Base-by-base conservation (phyloP, 2,329 filamentous ascomycete genomes). In the Sporothrix luriei region DNA sequence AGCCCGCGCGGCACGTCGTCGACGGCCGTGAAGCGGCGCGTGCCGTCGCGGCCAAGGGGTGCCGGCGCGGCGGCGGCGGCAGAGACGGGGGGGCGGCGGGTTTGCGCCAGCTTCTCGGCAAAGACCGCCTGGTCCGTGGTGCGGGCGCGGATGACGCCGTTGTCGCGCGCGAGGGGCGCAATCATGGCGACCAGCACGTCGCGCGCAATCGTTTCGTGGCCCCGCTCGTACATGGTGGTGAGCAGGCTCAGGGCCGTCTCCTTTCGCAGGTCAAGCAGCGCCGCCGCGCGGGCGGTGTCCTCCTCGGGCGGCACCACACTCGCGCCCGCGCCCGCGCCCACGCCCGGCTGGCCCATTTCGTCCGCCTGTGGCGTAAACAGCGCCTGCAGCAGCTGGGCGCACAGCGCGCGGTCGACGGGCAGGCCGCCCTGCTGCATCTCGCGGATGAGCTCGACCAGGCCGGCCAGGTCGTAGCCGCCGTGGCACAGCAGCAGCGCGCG, bases 131-230 rank as follows among this genome's bases (percentile, higher is more conserved):
- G 11, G 46, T 26, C 62, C 9, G 6, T 9, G 9, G 13, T 14
- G 62, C 14, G 10, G 46, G 0, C 73, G 9, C 33, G 10, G 52
- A 33, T 46, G 19, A 65, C 62, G 46, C 2, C 77, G 76, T 3
- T 78, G 79, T 14, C 48, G 61, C 14, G 79, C 76, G 4, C 78
- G 76, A 65, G 43, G 0, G 61, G 16, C 68, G 82, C 80, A 16
- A 86, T 86, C 46, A 86, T 77, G 11, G 79, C 75, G 14, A 84
- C 79, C 64, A 89, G 79, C 67, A 89, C 76, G 33, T 85, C 81
- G 69, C 82, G 77, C 38, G 78, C 77, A 68, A 83, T 74, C 24
- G 85, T 75, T 2, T 76, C 71, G 69, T 84, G 76, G 21, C 82
- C 81, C 10, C 84, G 81, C 72, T 83, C 81, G 57, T 82, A 78